Conservation (phyloP, 2,329 filamentous ascomycete genomes). For the Botrytis squamosa region DNA sequence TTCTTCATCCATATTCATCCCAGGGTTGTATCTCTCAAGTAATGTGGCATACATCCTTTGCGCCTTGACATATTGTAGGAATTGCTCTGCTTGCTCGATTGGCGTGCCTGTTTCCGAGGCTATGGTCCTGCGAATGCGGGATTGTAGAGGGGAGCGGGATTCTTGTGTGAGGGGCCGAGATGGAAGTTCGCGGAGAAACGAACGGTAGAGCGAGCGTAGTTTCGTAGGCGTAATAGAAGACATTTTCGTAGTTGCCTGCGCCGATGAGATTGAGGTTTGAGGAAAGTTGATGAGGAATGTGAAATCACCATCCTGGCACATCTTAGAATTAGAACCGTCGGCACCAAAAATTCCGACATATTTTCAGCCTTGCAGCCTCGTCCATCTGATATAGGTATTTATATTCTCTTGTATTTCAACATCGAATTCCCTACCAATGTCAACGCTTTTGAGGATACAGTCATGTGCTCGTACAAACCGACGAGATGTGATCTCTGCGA, state of each 20-base stretch:
- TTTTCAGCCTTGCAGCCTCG: constrained; percentile 14
- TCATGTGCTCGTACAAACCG: constrained; percentile 18
- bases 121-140: constrained; percentile 66
- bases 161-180: constrained; percentile 54
- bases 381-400: neutral
- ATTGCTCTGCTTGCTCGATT: constrained; percentile 66
- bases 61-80: constrained; percentile 76
- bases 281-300: neutral
- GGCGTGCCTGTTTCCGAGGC: constrained; percentile 39
- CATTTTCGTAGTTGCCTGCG: constrained; percentile 25
- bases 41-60: constrained; percentile 80
- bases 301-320: neutral
- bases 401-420: neutral
- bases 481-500: neutral
- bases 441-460: constrained; percentile 20
- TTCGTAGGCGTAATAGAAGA: constrained; percentile 44
- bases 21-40: constrained; percentile 90
- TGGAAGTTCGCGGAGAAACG: constrained; percentile 85
- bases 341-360: constrained; percentile 8
- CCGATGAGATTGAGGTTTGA: constrained; percentile 4
- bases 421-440: constrained; percentile 15
- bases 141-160: constrained; percentile 66
- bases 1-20: constrained; percentile 81
- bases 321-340: neutral
- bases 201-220: constrained; percentile 79